Conservation (phyloP, 2,329 filamentous ascomycete genomes). For the Pseudophaeomoniella oleicola region DNA sequence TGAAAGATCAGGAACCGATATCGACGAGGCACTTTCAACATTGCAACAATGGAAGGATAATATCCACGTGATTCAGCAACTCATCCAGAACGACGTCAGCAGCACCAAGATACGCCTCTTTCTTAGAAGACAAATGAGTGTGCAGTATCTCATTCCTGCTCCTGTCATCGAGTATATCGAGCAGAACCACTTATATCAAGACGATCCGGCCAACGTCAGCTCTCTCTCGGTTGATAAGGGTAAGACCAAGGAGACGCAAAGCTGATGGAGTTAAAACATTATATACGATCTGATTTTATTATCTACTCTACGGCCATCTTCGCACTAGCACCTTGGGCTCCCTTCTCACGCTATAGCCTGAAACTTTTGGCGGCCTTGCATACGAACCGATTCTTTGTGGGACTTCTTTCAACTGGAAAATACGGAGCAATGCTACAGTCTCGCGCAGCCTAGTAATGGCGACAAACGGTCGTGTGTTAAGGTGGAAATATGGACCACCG, state of each 20-base stretch:
- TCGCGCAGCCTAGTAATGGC: too few species aligned
- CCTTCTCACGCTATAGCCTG: too few species aligned
- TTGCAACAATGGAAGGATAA: slow-evolving; percentile 74
- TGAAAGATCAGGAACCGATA: slow-evolving; percentile 78
- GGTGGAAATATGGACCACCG: too few species aligned
- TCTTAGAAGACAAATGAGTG: slow-evolving; percentile 64
- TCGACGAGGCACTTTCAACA: slow-evolving; percentile 72
- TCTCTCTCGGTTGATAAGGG: slow-evolving; percentile 8
- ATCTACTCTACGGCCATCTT: too few species aligned
- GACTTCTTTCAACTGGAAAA: too few species aligned
- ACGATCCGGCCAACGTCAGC: slow-evolving; percentile 21
- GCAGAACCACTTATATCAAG: slow-evolving; percentile 49
- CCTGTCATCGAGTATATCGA: slow-evolving; percentile 63
- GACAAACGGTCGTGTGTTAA: too few species aligned
- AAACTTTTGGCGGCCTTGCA: too few species aligned
- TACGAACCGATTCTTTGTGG: too few species aligned
- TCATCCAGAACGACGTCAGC: slow-evolving; percentile 75
- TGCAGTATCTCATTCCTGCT: slow-evolving; percentile 61
- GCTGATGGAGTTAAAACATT: too few species aligned
- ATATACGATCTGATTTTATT: too few species aligned
- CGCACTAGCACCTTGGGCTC: too few species aligned
- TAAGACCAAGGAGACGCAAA: slow-evolving; percentile 10
- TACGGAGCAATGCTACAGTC: too few species aligned
- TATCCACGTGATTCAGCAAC: slow-evolving; percentile 74
- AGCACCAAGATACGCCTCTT: slow-evolving; percentile 73